Percentiles rank a stretch among this genome's conserved stretches.
These are phyloP conservation scores for Saturnispora hagleri DNA, from an alignment of 805 yeast species.

Conservation along the genomic window DNA sequence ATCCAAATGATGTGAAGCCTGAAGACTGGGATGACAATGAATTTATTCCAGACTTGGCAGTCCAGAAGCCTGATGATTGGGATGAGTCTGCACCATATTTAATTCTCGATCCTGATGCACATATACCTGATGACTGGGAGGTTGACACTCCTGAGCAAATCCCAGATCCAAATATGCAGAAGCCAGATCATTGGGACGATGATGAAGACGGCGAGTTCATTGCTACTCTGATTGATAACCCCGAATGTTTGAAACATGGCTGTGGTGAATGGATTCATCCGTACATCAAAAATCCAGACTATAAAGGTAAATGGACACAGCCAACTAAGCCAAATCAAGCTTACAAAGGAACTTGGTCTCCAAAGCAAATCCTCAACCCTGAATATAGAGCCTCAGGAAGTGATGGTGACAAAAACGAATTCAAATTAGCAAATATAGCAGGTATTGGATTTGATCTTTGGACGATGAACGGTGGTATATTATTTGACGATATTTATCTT, in stretches of 20 bases:
- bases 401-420: not conserved
- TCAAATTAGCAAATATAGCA: constrained; percentile 50
- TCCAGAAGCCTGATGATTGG: constrained; percentile 75
- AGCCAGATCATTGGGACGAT: constrained; percentile 81
- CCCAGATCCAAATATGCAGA: constrained; percentile 54
- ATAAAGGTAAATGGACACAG: constrained; percentile 70
- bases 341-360: constrained; percentile 73
- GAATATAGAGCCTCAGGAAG: constrained; percentile 37
- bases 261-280: constrained; percentile 82
- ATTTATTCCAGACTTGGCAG: constrained; percentile 58
- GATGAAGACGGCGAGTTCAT: constrained; percentile 84
- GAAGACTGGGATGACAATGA: constrained; percentile 72
- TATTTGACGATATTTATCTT: constrained; percentile 76
- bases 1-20: constrained; percentile 54
- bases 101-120: constrained; percentile 60
- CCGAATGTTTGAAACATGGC: constrained; percentile 59
- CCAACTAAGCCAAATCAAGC: constrained; percentile 65
- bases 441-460: constrained; percentile 85
- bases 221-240: constrained; percentile 64
- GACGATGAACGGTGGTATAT: constrained; percentile 68
- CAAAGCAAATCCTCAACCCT: constrained; percentile 61
- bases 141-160: constrained; percentile 51
- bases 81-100: constrained; percentile 58
- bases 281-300: constrained; percentile 54
- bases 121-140: constrained; percentile 74